Evolutionary conservation across 2,329 filamentous ascomycete genomes (phyloP).

Genomic region (Trichophyton rubrum): DNA sequence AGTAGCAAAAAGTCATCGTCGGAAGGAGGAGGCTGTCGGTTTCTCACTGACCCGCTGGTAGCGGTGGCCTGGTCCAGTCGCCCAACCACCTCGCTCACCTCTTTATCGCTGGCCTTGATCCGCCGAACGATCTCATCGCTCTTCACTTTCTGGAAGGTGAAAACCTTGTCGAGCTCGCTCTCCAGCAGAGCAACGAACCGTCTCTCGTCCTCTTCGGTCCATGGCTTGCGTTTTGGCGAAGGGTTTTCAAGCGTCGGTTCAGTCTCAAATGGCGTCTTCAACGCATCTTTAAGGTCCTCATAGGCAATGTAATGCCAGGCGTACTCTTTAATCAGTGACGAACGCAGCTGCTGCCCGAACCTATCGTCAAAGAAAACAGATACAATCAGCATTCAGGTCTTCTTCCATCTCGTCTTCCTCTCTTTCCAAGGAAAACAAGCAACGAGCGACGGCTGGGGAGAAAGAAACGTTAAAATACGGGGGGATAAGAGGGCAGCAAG

Average conservation of each 20-base stretch:
- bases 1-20: slow-evolving; percentile 91
- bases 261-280: slow-evolving; percentile 59
- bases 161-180: slow-evolving; percentile 89
- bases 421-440: neutral
- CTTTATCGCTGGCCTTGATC: slow-evolving; percentile 75
- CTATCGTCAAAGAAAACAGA: slow-evolving; percentile 24
- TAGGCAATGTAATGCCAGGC: slow-evolving; percentile 98
- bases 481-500: neutral
- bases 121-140: slow-evolving; percentile 87
- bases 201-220: slow-evolving; percentile 86
- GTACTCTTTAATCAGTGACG: slow-evolving; percentile 92
- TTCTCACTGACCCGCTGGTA: slow-evolving; percentile 14
- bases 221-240: slow-evolving; percentile 48
- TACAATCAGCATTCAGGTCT: neutral
- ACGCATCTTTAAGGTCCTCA: slow-evolving; percentile 75
- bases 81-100: slow-evolving; percentile 76
- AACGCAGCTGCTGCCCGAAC: slow-evolving; percentile 94
- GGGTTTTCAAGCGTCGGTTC: slow-evolving; percentile 35
- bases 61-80: slow-evolving; percentile 44
- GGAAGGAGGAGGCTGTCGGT: slow-evolving; percentile 40
- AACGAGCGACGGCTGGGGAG: neutral
- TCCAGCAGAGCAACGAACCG: slow-evolving; percentile 79
- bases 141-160: slow-evolving; percentile 95
- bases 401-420: neutral
- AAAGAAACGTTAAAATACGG: neutral